Evolutionary conservation across 495 filamentous ascomycete species (phyloP).

Genomic region (Aspergillus avenaceus): DNA sequence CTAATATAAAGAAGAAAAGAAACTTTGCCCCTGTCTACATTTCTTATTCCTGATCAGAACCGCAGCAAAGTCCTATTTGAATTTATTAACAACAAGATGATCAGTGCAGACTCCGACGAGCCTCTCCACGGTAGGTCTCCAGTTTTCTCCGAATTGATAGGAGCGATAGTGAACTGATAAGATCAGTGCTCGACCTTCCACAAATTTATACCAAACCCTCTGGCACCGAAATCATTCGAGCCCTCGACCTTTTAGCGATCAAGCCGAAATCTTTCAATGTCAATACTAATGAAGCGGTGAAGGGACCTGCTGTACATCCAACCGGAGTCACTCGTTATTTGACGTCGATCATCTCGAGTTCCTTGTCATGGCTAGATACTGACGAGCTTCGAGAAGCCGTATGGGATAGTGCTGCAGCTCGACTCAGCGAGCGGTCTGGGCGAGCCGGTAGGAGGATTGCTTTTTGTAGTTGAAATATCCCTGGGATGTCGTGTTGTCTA

Average conservation of each 20-base stretch:
- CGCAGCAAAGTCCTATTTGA: too few species aligned
- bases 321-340: conserved; percentile 57
- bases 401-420: conserved; percentile 72
- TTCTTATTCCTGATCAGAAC: too few species aligned
- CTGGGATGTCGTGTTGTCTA: conserved; percentile 1
- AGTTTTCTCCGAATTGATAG: conserved; percentile 8
- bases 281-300: conserved; percentile 26
- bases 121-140: conserved; percentile 39
- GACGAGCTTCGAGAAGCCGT: conserved; percentile 69
- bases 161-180: conserved; percentile 39
- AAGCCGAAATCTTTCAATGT: conserved; percentile 35
- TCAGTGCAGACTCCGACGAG: conserved; percentile 35
- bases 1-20: conserved; percentile 6
- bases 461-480: background rate
- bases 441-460: conserved; percentile 46
- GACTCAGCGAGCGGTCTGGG: conserved; percentile 81
- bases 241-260: conserved; percentile 40
- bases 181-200: conserved; percentile 51
- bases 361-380: conserved; percentile 68
- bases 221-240: conserved; percentile 38
- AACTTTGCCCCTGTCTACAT: background rate
- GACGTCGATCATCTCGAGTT: conserved; percentile 69
- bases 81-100: conserved; percentile 31
- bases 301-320: conserved; percentile 30
- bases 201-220: conserved; percentile 49